Evolutionary conservation across 257 asterid species (phyloP), one percentile per base, ranked within the genome.

Genomic region (Ajuga chamaepitys): DNA sequence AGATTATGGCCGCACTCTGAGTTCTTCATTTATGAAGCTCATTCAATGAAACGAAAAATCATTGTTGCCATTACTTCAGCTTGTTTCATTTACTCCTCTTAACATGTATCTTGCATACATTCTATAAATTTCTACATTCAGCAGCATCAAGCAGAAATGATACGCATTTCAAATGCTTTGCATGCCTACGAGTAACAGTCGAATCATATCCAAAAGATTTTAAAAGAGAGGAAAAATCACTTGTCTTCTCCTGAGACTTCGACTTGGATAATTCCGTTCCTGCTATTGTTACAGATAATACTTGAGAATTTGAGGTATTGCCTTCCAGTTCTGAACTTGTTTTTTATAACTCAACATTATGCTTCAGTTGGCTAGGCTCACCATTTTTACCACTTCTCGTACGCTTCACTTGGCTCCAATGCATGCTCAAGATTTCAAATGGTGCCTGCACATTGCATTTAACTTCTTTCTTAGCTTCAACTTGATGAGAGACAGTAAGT

Each of bases 71-170:
- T n/a, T n/a, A n/a, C n/a, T n/a, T n/a, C n/a, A n/a, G n/a, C n/a
- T n/a, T n/a, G n/a, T n/a, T n/a, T n/a, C n/a, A n/a, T n/a, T n/a
- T n/a, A n/a, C n/a, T n/a, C n/a, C n/a, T n/a, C n/a, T n/a, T n/a
- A n/a, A n/a, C n/a, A n/a, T n/a, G n/a, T n/a, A n/a, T n/a, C n/a
- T n/a, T n/a, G n/a, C n/a, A n/a, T n/a, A n/a, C n/a, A n/a, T n/a
- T n/a, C n/a, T n/a, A n/a, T n/a, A n/a, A n/a, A n/a, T n/a, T n/a
- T n/a, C n/a, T n/a, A n/a, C n/a, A 63, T 25, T 67, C 60, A 7
- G 81, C 75, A 9, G 85, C 72, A 7, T 52, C 46, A n/a, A 66
- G 57, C 21, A 73, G 42, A 30, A 6, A 41, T 14, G 37, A 8
- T 18, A 35, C 45, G 11, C 47, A 42, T 4, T 30, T 52, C 53